Evolutionary conservation across 2,329 filamentous ascomycete species (phyloP).

Genomic region (Claviceps digitariae): DNA sequence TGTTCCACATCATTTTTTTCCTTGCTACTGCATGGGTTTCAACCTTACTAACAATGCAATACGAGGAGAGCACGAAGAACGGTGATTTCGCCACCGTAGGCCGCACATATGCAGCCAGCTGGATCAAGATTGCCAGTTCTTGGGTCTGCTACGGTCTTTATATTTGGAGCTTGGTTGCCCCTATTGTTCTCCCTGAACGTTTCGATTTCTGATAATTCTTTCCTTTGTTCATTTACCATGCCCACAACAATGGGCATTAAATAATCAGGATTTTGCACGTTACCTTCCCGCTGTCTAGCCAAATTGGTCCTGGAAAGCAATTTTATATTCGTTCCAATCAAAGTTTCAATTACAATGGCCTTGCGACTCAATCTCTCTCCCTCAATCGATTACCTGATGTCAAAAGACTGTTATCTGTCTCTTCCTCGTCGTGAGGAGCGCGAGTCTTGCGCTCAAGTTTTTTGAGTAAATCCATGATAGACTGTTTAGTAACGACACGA

Average conservation of each 20-base stretch:
- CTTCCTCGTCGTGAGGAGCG: not conserved
- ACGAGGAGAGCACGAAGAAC: constrained; percentile 46
- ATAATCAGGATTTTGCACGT: not conserved
- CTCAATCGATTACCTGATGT: not conserved
- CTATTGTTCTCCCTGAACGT: constrained; percentile 70
- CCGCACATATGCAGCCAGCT: constrained; percentile 90
- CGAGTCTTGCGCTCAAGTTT: too few species aligned
- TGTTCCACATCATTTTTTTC: constrained; percentile 98
- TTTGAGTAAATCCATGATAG: too few species aligned
- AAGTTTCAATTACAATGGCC: too few species aligned
- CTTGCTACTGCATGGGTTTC: constrained; percentile 92
- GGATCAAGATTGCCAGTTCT: constrained; percentile 96
- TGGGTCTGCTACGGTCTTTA: constrained; percentile 97
- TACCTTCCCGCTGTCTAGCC: not conserved
- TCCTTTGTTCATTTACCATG: too few species aligned
- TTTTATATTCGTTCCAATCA: too few species aligned
- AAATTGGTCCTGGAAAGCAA: not conserved
- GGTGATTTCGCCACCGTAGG: constrained; percentile 84
- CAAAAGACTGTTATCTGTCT: not conserved
- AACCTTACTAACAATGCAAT: constrained; percentile 68
- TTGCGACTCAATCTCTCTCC: too few species aligned
- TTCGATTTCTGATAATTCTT: constrained; percentile 68
- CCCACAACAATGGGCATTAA: too few species aligned
- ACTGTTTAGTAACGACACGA: too few species aligned
- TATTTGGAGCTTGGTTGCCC: constrained; percentile 81